These are phyloP conservation scores for Ceratocystis variospora DNA, from an alignment of 2,329 filamentous ascomycete species.

Conservation along the genomic window DNA sequence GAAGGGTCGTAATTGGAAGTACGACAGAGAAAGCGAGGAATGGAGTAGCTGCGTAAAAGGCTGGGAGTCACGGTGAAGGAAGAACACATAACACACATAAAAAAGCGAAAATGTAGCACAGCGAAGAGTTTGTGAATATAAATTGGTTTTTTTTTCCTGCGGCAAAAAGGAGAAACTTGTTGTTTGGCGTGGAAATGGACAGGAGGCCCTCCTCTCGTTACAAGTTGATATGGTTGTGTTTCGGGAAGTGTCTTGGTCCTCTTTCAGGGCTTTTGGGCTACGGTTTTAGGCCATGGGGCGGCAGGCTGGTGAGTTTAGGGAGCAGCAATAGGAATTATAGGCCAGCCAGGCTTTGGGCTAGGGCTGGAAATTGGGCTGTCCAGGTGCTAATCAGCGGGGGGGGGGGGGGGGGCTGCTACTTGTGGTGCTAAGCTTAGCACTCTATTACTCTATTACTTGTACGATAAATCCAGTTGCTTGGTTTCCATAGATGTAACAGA, in stretches of 20 bases:
- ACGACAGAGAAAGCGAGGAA: not conserved
- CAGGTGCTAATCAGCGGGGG: too few relatives aligned
- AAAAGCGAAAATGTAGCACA: not conserved
- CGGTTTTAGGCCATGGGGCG: not conserved
- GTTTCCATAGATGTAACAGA: too few relatives aligned
- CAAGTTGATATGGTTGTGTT: constrained; percentile 18
- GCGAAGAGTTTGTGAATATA: not conserved
- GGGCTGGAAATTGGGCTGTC: too few relatives aligned
- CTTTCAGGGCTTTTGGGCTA: not conserved
- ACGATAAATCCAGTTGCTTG: too few relatives aligned
- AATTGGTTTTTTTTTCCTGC: not conserved
- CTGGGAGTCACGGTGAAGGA: not conserved
- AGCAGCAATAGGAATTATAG: too few relatives aligned
- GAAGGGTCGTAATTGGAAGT: not conserved
- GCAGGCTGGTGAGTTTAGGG: not conserved
- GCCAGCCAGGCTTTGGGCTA: too few relatives aligned
- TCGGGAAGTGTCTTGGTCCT: constrained; percentile 15
- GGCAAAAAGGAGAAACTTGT: not conserved
- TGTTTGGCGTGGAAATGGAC: constrained; percentile 2
- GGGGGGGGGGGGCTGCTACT: too few relatives aligned
- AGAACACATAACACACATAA: not conserved
- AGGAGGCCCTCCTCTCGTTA: constrained; percentile 16
- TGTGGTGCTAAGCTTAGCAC: too few relatives aligned
- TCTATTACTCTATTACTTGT: too few relatives aligned
- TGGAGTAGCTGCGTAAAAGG: not conserved